Base-by-base conservation (phyloP, 768 basidiomycete species). In the Podaxis sp. region DNA sequence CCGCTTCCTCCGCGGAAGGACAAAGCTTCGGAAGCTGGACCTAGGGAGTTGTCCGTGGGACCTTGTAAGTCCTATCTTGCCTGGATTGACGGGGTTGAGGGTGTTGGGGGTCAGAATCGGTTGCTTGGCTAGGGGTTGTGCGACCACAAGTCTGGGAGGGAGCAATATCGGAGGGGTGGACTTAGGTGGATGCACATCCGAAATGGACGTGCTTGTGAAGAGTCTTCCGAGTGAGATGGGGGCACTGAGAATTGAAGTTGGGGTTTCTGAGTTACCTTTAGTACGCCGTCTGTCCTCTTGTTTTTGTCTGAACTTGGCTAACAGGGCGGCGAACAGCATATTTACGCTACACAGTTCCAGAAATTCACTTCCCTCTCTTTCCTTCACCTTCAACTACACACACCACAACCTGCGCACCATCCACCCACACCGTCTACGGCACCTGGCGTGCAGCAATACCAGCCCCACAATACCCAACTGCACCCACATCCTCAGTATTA, bases 41-140 rank as follows among this genome's bases (percentile, higher is more conserved):
- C 75, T 89, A 38, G 87, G 87, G 2, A 79, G 73, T 61, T 90
- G 87, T 69, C 87, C 87, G 2, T 88, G 84, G 84, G 87, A 87
- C 28, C 73, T 88, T 24, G 82, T 84, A 13, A 73, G 76, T 11
- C 73, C 72, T 11, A 72, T 88, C 30, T 72, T 88, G 4, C 84
- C 85, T 0, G 80, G 80, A 26, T 75, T 89, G 24, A 72, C 68
- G 1, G 77, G 79, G 36, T 72, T 90, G 60, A 76, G 86, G 7
- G 86, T 85, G 9, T 71, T 90, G 5, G 81, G 87, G 36, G 84
- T 87, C 30, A 75, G 81, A 38, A 86, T 88, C 64, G 77, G 80
- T 1, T 63, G 61, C 40, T 49, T 49, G 19, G 48, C 28, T 40
- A 28, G 46, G 12, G 61, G 61, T 15, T 63, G 61, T 57, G 44